Percentiles rank a stretch among this genome's conserved stretches.
These are phyloP conservation scores for Suillus occidentalis DNA, from an alignment of 768 basidiomycete species.

Conservation along the genomic window DNA sequence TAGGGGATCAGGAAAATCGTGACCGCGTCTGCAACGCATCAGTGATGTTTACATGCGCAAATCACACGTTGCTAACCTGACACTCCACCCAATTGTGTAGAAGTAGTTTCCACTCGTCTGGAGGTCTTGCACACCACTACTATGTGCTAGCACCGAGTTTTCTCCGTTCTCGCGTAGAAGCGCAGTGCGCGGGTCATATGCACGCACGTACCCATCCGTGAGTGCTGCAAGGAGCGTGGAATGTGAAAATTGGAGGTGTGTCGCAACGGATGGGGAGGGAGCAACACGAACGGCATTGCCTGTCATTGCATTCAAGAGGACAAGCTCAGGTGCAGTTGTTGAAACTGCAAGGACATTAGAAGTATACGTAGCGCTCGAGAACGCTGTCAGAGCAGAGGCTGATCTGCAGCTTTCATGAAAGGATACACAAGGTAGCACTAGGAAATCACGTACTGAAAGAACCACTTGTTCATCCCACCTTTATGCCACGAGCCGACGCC, in stretches of 20 bases:
- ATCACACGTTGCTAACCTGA: constrained; percentile 52
- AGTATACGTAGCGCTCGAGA: constrained; percentile 49
- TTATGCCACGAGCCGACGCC: constrained; percentile 82
- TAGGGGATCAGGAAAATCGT: constrained; percentile 85
- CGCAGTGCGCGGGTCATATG: constrained; percentile 68
- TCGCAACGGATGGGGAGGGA: constrained; percentile 54
- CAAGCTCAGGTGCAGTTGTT: constrained; percentile 57
- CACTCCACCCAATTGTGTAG: constrained; percentile 84
- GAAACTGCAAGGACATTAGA: constrained; percentile 62
- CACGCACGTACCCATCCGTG: constrained; percentile 70
- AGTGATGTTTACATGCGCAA: neutral
- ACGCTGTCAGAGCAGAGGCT: constrained; percentile 34
- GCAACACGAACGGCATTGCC: constrained; percentile 63
- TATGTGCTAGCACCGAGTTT: constrained; percentile 72
- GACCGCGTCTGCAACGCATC: constrained; percentile 62
- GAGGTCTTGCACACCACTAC: constrained; percentile 78
- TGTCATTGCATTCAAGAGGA: constrained; percentile 72
- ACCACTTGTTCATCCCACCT: constrained; percentile 86
- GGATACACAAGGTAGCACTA: constrained; percentile 25
- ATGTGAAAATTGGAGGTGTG: constrained; percentile 66
- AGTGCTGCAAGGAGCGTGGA: constrained; percentile 67
- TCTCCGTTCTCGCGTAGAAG: constrained; percentile 50
- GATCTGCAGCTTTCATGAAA: constrained; percentile 35
- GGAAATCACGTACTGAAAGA: constrained; percentile 52
- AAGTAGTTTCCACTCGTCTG: constrained; percentile 77